Conservation (phyloP, 345 rosid species). For the Noccaea bulbosa region DNA sequence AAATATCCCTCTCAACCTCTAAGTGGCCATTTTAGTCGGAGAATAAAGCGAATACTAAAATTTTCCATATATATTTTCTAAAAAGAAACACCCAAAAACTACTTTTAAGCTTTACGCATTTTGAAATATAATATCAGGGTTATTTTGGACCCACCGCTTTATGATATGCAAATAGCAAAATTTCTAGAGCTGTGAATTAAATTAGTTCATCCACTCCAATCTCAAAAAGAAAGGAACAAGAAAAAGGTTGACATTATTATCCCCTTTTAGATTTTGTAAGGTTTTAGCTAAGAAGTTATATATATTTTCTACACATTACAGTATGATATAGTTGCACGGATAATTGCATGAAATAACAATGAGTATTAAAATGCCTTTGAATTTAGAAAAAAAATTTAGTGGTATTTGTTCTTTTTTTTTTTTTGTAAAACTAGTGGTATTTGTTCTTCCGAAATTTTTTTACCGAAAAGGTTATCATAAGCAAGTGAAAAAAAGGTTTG, state of each 20-base stretch:
- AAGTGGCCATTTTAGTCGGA: conserved; percentile 37
- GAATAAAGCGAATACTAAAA: conserved; percentile 40
- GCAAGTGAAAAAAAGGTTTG: neutral
- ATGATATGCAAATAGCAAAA: conserved; percentile 42
- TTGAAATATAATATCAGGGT: conserved; percentile 27
- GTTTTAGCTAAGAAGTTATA: conserved; percentile 31
- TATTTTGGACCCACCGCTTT: conserved; percentile 42
- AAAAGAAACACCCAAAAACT: conserved; percentile 40
- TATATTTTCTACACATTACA: conserved; percentile 12
- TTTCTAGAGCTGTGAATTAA: conserved; percentile 42
- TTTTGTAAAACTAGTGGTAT: neutral
- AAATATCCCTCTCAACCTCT: conserved; percentile 32
- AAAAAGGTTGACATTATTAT: conserved; percentile 43
- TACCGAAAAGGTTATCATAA: neutral
- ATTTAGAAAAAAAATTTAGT: too few species aligned
- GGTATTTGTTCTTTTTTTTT: neutral
- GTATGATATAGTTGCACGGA: conserved; percentile 25
- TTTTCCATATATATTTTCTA: conserved; percentile 22
- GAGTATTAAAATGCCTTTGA: too few species aligned
- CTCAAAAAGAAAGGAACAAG: conserved; percentile 34
- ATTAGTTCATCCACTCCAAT: conserved; percentile 33
- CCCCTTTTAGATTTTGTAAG: conserved; percentile 38
- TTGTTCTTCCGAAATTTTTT: neutral
- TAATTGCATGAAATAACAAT: neutral
- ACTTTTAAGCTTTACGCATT: conserved; percentile 37